These are phyloP conservation scores for Trypanosoma theileri DNA, from an alignment of 208 protist species.

Conservation along the genomic window DNA sequence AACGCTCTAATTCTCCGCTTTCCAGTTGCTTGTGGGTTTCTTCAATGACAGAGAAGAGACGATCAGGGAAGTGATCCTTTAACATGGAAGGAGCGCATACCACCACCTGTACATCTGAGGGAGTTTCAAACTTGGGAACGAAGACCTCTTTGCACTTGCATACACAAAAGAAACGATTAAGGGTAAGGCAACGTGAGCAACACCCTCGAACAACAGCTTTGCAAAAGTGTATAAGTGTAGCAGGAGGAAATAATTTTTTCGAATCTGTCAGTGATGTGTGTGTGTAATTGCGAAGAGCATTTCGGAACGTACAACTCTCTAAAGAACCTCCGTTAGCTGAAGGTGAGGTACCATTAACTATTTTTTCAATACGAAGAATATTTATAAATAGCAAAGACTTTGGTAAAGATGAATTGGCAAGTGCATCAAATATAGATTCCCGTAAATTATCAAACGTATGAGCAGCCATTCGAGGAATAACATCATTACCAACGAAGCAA, in stretches of 20 bases:
- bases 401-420: constrained; percentile 49
- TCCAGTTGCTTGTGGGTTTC: constrained; percentile 39
- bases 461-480: constrained; percentile 71
- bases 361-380: constrained; percentile 29
- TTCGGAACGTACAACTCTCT: constrained; percentile 44
- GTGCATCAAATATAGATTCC: constrained; percentile 71
- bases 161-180: constrained; percentile 24
- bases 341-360: constrained; percentile 33
- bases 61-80: constrained; percentile 85
- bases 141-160: constrained; percentile 55
- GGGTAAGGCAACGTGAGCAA: constrained; percentile 12
- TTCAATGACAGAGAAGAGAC: constrained; percentile 56
- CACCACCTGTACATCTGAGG: constrained; percentile 67
- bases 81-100: constrained; percentile 77
- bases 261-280: constrained; percentile 24
- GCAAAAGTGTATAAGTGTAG: constrained; percentile 65
- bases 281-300: constrained; percentile 29
- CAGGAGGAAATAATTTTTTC: constrained; percentile 60
- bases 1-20: constrained; percentile 71
- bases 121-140: constrained; percentile 51
- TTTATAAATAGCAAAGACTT: constrained; percentile 76
- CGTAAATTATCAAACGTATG: constrained; percentile 82
- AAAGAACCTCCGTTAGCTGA: constrained; percentile 3
- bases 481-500: constrained; percentile 75
- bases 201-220: constrained; percentile 43